A percentile compares a stretch with the other conserved stretches of the same genome.
Evolutionary conservation across 352 stramenopile genomes (phyloP).

Genomic region (Phytophthora lateralis): DNA sequence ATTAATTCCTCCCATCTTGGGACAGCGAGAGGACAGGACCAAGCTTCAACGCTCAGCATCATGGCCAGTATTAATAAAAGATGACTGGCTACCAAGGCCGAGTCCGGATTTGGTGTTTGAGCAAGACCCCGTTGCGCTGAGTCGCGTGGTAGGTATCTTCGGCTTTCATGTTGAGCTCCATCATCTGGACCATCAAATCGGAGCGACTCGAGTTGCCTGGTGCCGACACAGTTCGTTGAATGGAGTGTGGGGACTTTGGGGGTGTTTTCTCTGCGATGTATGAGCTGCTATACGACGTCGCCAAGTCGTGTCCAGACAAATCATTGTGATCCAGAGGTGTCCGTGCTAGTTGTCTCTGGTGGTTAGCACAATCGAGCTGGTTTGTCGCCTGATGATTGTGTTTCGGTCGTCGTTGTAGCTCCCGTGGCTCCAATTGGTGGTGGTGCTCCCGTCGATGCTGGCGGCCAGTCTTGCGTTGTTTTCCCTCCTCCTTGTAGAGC

Average conservation of each 20-base stretch:
- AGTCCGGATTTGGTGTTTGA: constrained; percentile 24
- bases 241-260: constrained; percentile 1
- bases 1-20: no score
- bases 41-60: constrained; percentile 11
- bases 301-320: constrained; percentile 5
- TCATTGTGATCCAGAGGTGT: constrained; percentile 2
- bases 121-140: constrained; percentile 38
- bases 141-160: constrained; percentile 45
- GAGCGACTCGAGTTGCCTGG: constrained; percentile 3
- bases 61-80: background rate
- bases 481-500: constrained; percentile 10
- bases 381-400: background rate
- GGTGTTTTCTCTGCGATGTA: constrained; percentile 10
- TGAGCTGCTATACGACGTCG: constrained; percentile 17
- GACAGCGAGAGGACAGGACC: background rate
- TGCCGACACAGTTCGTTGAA: constrained; percentile 11
- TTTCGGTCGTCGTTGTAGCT: constrained; percentile 3
- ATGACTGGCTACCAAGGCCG: constrained; percentile 14
- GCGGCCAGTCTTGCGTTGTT: constrained; percentile 1
- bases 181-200: constrained; percentile 33
- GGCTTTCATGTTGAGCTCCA: constrained; percentile 43
- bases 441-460: constrained; percentile 5
- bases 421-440: constrained; percentile 1
- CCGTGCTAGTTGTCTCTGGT: constrained; percentile 1
- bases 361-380: constrained; percentile 2